Evolutionary conservation across 257 asterid genomes (phyloP).

Genomic region (Solanum chilense): DNA sequence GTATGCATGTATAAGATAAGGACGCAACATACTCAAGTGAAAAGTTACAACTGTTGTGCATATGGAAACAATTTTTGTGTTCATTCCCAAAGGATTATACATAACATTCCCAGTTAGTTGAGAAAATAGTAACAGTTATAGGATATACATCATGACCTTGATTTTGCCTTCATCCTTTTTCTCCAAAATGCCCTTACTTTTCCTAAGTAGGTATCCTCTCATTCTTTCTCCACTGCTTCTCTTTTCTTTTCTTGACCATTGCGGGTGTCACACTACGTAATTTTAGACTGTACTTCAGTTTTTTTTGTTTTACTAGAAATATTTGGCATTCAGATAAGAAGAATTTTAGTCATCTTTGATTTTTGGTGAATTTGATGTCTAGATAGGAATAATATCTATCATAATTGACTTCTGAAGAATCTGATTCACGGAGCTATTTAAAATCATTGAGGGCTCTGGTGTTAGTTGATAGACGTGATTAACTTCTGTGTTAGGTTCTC

Average conservation of each 20-base stretch:
- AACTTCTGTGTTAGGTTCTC: background rate
- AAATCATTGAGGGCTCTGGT: background rate
- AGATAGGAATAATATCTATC: background rate
- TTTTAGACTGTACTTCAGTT: background rate
- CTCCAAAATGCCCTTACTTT: background rate
- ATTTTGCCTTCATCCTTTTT: background rate
- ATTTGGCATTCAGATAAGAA: background rate
- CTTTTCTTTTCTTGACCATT: background rate
- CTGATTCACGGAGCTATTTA: background rate
- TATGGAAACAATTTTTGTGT: background rate
- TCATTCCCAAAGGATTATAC: background rate
- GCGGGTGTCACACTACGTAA: background rate
- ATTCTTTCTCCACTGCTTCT: background rate
- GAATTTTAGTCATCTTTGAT: background rate
- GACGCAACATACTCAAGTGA: background rate
- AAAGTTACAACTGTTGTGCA: background rate
- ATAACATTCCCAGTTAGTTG: background rate
- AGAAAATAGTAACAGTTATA: background rate
- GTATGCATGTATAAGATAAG: background rate
- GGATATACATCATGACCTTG: background rate
- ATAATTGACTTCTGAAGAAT: background rate
- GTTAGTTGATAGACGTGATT: background rate
- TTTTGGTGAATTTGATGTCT: background rate
- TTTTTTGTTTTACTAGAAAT: background rate
- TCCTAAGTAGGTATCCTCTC: background rate